These are phyloP conservation scores for Apiospora sp. DNA, from an alignment of 2,329 filamentous ascomycete species.

Conservation along the genomic window DNA sequence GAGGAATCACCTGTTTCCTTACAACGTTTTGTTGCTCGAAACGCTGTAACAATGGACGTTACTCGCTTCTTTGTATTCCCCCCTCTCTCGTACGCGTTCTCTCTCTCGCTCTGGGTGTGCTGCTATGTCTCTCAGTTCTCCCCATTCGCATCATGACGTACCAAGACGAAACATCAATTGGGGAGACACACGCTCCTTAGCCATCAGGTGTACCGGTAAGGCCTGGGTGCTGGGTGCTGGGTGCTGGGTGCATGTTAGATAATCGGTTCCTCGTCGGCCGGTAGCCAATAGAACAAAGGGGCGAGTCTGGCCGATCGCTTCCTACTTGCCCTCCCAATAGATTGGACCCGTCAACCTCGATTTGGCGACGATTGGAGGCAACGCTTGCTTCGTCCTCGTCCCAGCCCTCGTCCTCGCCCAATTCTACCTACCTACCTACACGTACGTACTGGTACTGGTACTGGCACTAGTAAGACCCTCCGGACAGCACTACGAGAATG, in stretches of 20 bases:
- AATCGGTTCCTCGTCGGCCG: background rate
- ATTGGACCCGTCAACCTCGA: slow-evolving; percentile 19
- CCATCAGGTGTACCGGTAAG: background rate
- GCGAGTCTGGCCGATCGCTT: slow-evolving; percentile 15
- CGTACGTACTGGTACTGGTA: background rate
- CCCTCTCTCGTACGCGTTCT: background rate
- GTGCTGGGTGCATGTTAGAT: background rate
- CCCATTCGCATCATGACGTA: background rate
- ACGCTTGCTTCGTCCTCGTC: background rate
- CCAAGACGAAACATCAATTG: background rate
- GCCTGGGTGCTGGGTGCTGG: background rate
- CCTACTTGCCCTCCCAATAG: slow-evolving; percentile 19
- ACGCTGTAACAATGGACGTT: background rate
- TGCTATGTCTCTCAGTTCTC: background rate
- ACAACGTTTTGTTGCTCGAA: background rate
- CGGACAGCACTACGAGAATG: background rate
- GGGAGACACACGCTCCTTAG: background rate
- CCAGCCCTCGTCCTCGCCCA: background rate
- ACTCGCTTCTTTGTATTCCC: background rate
- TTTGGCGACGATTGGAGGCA: slow-evolving; percentile 19
- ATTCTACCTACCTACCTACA: background rate
- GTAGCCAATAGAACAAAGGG: slow-evolving; percentile 19
- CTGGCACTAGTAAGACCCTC: slow-evolving; percentile 11
- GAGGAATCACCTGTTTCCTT: background rate
- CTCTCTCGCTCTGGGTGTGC: background rate